These are phyloP conservation scores for Gaeumannomyces sp. DNA, from an alignment of 2,329 filamentous ascomycete genomes.

Conservation along the genomic window DNA sequence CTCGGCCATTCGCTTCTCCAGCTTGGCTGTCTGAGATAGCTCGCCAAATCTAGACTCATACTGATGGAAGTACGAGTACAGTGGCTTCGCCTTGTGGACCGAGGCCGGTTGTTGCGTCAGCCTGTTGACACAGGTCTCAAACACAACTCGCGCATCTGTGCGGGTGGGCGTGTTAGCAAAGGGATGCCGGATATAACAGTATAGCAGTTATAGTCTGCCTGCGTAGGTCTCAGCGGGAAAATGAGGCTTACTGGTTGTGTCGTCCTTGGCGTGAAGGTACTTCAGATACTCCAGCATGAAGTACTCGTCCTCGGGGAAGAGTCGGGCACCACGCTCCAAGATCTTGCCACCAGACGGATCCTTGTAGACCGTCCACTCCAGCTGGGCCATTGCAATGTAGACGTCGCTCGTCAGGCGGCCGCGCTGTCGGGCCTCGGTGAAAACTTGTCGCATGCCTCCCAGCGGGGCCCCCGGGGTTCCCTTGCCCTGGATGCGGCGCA, in stretches of 20 bases:
- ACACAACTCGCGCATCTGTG: slow-evolving; percentile 85
- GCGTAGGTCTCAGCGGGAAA: neutral
- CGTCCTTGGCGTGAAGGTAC: slow-evolving; percentile 85
- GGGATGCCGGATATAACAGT: neutral
- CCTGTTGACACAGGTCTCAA: slow-evolving; percentile 86
- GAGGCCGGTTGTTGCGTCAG: slow-evolving; percentile 72
- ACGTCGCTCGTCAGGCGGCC: slow-evolving; percentile 90
- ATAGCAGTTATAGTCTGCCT: neutral
- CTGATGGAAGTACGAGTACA: slow-evolving; percentile 89
- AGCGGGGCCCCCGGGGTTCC: slow-evolving; percentile 51
- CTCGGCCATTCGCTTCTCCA: slow-evolving; percentile 89
- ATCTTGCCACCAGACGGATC: slow-evolving; percentile 90
- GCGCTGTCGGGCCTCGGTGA: slow-evolving; percentile 78
- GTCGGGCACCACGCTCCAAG: slow-evolving; percentile 85
- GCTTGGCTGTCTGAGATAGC: slow-evolving; percentile 78
- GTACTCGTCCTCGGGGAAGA: slow-evolving; percentile 88
- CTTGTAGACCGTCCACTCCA: slow-evolving; percentile 95
- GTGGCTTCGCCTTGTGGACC: slow-evolving; percentile 67
- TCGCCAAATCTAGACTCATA: slow-evolving; percentile 95
- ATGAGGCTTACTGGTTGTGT: slow-evolving; percentile 73
- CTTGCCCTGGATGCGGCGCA: slow-evolving; percentile 89
- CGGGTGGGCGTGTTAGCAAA: slow-evolving; percentile 15
- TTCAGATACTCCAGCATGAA: slow-evolving; percentile 96
- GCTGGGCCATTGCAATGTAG: slow-evolving; percentile 85
- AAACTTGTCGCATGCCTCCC: slow-evolving; percentile 76